Base-by-base conservation (phyloP, 805 yeast species). In the Candida sakaeoensis region DNA sequence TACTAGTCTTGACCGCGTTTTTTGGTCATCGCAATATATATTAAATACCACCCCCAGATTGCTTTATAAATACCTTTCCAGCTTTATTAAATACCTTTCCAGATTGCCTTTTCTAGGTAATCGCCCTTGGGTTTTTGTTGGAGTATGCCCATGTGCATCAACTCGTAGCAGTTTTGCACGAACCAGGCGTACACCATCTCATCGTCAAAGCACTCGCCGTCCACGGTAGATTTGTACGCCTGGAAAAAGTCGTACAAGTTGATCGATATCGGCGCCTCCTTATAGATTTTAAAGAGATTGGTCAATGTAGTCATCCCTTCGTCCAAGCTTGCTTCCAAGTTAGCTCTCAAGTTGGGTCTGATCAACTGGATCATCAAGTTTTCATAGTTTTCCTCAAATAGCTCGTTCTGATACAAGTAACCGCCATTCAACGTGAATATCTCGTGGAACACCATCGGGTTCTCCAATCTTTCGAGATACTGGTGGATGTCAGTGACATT, bases 181-280 rank as follows among this genome's bases (percentile, higher is more conserved):
- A 89, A 89, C 77, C 93, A 77, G 3, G 87, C 75, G 48, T 84
- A 65, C 0, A 80, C 63, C 34, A 81, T 50, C 44, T 77, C 74
- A 33, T 81, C 82, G 63, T 65, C 1, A 53, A 60, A 4, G 68
- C 71, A 32, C 59, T 57, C n/a, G 48, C 41, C 26, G 53, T 30
- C 18, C 45, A 55, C 57, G 0, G 78, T 62, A 42, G 70, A 75
- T 51, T 69, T 75, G 60, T 84, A 84, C 0, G 85, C 81, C 17
- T 64, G 56, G 51, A 70, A 85, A 48, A 79, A 80, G 49, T 85
- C 95, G 59, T 69, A 80, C 39, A 82, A 70, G 52, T 85, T 85
- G 45, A 85, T 72, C 22, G 71, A 63, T 2, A 80, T 68, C 17
- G 85, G 84, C 0, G 96, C 90, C 50, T 89, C 96, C 43, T 93